phyloP scores from a whole-genome alignment of 2,329 filamentous ascomycete genomes.

The Aurifilum marmelostoma region DNA sequence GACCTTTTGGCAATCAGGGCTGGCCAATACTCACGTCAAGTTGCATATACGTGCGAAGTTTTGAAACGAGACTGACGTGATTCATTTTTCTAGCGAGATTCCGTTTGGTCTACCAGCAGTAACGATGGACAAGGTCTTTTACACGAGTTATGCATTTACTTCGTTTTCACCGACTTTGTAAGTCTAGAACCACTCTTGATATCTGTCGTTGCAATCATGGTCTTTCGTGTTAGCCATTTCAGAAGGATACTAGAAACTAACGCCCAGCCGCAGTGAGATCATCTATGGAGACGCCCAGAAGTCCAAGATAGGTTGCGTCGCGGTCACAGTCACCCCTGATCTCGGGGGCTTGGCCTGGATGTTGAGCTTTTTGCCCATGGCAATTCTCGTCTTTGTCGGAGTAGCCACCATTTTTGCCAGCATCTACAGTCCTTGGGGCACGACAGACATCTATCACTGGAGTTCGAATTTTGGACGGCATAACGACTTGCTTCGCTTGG shows the following conservation, averaged over 20 bases:
- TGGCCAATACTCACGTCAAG: constrained; percentile 2
- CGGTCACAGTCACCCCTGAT: constrained; percentile 81
- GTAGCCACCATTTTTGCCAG: constrained; percentile 82
- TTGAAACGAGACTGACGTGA: background rate
- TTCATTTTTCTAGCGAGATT: constrained; percentile 27
- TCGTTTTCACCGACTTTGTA: constrained; percentile 74
- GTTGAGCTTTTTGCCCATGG: constrained; percentile 75
- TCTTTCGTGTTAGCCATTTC: background rate
- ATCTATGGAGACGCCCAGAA: constrained; percentile 70
- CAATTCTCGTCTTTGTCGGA: constrained; percentile 78
- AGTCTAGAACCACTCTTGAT: background rate
- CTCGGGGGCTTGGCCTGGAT: constrained; percentile 72
- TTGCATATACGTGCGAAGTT: background rate
- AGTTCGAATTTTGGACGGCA: constrained; percentile 97
- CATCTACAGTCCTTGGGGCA: constrained; percentile 93
- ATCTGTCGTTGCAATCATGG: background rate
- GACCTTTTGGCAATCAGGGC: background rate
- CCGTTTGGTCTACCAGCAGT: constrained; percentile 68
- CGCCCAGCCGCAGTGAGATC: constrained; percentile 47
- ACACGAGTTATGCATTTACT: constrained; percentile 82
- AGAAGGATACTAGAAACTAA: background rate
- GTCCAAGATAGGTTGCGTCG: constrained; percentile 76
- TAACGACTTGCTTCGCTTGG: constrained; percentile 84
- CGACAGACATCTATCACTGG: constrained; percentile 88
- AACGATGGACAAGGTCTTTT: constrained; percentile 72